Conservation (phyloP, 2,329 filamentous ascomycete genomes). For the Fusarium duplospermum region DNA sequence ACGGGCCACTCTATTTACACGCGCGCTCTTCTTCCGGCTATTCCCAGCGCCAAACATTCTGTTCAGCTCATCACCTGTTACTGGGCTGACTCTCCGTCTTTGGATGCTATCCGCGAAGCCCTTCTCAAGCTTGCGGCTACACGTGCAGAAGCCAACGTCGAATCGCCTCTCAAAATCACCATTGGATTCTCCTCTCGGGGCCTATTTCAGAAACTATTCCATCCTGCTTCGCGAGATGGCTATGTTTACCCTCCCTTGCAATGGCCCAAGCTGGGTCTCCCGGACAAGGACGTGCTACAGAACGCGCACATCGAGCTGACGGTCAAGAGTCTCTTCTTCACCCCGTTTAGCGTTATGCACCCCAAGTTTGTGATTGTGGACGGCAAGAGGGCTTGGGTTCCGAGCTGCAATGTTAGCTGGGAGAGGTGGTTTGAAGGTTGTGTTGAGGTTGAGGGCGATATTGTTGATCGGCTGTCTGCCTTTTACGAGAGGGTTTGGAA, state of each 20-base stretch:
- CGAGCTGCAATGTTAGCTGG: slow-evolving; percentile 88
- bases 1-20: slow-evolving; percentile 69
- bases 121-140: slow-evolving; percentile 69
- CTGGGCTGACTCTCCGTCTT: slow-evolving; percentile 76
- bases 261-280: slow-evolving; percentile 76
- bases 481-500: slow-evolving; percentile 81
- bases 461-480: slow-evolving; percentile 69
- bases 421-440: slow-evolving; percentile 89
- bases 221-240: slow-evolving; percentile 72
- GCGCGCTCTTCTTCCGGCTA: slow-evolving; percentile 67
- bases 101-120: slow-evolving; percentile 66
- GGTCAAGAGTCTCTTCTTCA: slow-evolving; percentile 82
- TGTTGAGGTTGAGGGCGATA: slow-evolving; percentile 71
- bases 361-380: slow-evolving; percentile 86
- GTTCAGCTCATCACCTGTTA: slow-evolving; percentile 85
- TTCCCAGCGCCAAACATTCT: slow-evolving; percentile 70
- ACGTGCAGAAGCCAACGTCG: slow-evolving; percentile 42
- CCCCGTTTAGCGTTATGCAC: slow-evolving; percentile 88
- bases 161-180: slow-evolving; percentile 65
- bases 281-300: slow-evolving; percentile 61
- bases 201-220: slow-evolving; percentile 78
- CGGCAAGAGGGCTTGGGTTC: slow-evolving; percentile 72
- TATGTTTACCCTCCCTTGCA: slow-evolving; percentile 68
- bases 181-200: slow-evolving; percentile 83
- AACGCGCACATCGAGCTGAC: slow-evolving; percentile 72